Conservation (phyloP, 148 eudicot species). For the Spergularia bocconei region DNA sequence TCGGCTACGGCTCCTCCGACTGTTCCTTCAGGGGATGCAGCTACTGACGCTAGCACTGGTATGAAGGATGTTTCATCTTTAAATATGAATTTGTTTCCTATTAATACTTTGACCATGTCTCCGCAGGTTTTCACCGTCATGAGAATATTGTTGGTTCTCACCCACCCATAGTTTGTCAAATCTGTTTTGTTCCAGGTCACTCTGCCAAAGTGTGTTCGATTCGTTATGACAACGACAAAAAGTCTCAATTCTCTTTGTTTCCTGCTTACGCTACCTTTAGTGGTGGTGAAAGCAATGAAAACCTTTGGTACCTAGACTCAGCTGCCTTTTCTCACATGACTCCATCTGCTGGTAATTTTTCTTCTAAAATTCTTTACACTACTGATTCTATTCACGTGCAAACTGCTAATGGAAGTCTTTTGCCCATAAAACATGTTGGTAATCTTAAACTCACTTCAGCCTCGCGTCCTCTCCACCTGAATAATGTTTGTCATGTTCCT, state of each 20-base stretch:
- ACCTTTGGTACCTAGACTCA: background rate
- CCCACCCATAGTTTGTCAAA: background rate
- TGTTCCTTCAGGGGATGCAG: background rate
- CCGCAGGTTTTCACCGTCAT: background rate
- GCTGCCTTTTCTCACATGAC: constrained; percentile 16
- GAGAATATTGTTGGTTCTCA: background rate
- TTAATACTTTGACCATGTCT: background rate
- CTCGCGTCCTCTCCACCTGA: background rate
- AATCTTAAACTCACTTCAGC: background rate
- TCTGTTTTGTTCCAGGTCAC: background rate
- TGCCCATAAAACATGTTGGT: background rate
- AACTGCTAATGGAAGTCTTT: background rate
- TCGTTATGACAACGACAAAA: background rate
- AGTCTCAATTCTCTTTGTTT: background rate
- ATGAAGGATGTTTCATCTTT: background rate
- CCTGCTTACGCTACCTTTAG: background rate
- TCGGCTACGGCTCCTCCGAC: too few relatives aligned
- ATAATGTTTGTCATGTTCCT: constrained; percentile 13
- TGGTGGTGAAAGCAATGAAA: constrained; percentile 5
- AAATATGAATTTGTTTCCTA: background rate
- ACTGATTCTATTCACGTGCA: background rate
- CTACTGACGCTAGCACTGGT: background rate
- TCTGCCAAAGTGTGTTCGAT: constrained; percentile 1
- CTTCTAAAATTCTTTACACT: background rate
- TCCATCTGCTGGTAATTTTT: constrained; percentile 5